Percentiles rank a stretch among this genome's conserved stretches.
Conservation (phyloP, 345 rosid genomes). For the Linum tenue region DNA sequence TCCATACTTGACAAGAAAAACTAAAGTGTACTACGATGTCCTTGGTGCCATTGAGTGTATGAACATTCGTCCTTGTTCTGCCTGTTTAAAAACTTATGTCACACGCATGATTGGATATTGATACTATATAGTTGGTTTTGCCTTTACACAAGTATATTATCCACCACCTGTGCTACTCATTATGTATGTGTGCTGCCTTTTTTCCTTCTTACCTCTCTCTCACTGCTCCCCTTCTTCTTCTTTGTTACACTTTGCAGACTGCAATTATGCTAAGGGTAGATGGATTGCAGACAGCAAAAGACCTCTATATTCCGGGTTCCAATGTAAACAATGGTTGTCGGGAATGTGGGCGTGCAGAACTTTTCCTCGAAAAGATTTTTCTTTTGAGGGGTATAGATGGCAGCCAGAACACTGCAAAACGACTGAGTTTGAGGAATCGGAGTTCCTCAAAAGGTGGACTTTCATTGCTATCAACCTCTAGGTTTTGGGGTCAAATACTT, state of each 20-base stretch:
- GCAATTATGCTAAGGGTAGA: slow-evolving; percentile 29
- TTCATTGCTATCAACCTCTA: too few species aligned
- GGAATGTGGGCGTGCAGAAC: slow-evolving; percentile 28
- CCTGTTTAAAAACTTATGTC: neutral
- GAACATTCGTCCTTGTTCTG: neutral
- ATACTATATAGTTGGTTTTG: neutral
- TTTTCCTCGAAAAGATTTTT: slow-evolving; percentile 15
- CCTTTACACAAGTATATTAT: too few species aligned
- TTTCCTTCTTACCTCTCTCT: neutral
- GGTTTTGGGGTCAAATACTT: too few species aligned
- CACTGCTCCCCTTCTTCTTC: neutral
- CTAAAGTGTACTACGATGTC: too few species aligned
- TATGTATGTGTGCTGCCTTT: slow-evolving; percentile 1
- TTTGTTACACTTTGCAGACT: slow-evolving; percentile 5
- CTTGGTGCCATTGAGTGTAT: neutral
- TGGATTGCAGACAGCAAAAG: slow-evolving; percentile 21
- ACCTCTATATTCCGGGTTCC: slow-evolving; percentile 22
- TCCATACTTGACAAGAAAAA: too few species aligned
- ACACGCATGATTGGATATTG: neutral
- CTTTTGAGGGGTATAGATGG: neutral
- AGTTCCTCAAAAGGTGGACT: neutral
- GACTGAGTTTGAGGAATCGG: neutral
- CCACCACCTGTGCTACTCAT: too few species aligned
- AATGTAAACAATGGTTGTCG: slow-evolving; percentile 25
- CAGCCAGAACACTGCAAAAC: slow-evolving; percentile 7